These are phyloP conservation scores for Verticillium tricorpus DNA, from an alignment of 2,329 filamentous ascomycete genomes.

Conservation along the genomic window DNA sequence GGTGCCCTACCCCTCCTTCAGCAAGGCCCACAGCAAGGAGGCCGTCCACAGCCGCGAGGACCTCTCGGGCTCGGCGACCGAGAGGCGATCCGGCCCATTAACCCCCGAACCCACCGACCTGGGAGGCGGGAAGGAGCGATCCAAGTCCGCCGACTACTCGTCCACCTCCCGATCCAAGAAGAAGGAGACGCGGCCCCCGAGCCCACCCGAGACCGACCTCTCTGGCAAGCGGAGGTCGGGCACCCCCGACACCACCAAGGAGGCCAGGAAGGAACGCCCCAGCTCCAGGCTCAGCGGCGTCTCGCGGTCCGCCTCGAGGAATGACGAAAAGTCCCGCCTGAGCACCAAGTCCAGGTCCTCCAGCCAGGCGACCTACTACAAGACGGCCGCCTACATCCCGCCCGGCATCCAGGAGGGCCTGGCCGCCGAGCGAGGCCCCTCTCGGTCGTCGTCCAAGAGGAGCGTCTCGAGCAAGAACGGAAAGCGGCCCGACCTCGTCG, in stretches of 20 bases:
- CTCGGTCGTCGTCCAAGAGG: conserved; percentile 19
- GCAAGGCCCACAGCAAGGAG: conserved; percentile 90
- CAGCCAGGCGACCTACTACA: conserved; percentile 53
- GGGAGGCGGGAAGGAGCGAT: conserved; percentile 44
- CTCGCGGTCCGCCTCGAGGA: conserved; percentile 39
- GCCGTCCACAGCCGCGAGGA: conserved; percentile 62
- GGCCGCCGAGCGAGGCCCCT: conserved; percentile 14
- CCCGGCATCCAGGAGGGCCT: conserved; percentile 17
- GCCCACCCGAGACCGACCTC: conserved; percentile 59
- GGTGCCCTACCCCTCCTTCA: conserved; percentile 76
- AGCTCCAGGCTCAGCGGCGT: conserved; percentile 40
- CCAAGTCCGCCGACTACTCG: conserved; percentile 42
- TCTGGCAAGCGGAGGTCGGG: conserved; percentile 33
- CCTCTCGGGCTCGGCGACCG: conserved; percentile 28
- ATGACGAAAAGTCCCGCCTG: conserved; percentile 47
- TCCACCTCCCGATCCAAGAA: conserved; percentile 30
- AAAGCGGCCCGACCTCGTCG: conserved; percentile 36
- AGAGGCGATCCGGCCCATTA: conserved; percentile 35
- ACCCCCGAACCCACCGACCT: conserved; percentile 73
- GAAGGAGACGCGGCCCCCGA: conserved; percentile 50
- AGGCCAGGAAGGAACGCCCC: conserved; percentile 26
- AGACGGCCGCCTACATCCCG: conserved; percentile 22
- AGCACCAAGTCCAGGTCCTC: conserved; percentile 52
- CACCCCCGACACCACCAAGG: conserved; percentile 19
- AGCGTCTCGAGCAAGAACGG: conserved; percentile 31